Conservation (phyloP, 2,329 filamentous ascomycete genomes). For the Aspergillus thermomutatus region DNA sequence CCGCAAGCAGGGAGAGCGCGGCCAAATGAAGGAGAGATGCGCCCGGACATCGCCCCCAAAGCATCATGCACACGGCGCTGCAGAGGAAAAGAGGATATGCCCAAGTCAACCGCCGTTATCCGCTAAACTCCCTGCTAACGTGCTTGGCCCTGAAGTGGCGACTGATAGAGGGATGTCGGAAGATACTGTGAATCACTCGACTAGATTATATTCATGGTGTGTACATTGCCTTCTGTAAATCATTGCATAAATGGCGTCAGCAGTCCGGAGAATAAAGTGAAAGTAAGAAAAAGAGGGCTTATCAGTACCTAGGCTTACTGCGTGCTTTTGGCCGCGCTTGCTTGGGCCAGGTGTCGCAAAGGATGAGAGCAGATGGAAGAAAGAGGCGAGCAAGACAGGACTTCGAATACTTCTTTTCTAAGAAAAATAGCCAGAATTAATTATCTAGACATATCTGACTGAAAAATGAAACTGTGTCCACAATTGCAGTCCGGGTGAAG, state of each 20-base stretch:
- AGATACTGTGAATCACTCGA: neutral
- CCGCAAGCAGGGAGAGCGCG: conserved; percentile 8
- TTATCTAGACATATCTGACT: neutral
- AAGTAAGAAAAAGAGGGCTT: neutral
- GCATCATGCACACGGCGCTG: neutral
- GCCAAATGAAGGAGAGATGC: conserved; percentile 10
- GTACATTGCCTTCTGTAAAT: neutral
- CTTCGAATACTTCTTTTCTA: neutral
- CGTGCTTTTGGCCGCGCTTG: neutral
- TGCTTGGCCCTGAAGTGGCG: neutral
- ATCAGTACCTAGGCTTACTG: neutral
- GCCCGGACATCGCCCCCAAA: conserved; percentile 6
- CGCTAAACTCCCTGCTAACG: neutral
- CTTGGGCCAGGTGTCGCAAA: conserved; percentile 6
- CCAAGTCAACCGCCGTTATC: neutral
- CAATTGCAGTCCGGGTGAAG: neutral
- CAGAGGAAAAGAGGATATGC: neutral
- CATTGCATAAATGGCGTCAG: neutral
- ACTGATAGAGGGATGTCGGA: neutral
- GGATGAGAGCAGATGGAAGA: neutral
- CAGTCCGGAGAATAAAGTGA: neutral
- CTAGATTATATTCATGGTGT: neutral
- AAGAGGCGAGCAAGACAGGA: neutral
- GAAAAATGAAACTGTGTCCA: neutral
- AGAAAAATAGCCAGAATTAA: neutral